phyloP scores from a whole-genome alignment of 2,329 filamentous ascomycete genomes.

The Tolypocladium album region DNA sequence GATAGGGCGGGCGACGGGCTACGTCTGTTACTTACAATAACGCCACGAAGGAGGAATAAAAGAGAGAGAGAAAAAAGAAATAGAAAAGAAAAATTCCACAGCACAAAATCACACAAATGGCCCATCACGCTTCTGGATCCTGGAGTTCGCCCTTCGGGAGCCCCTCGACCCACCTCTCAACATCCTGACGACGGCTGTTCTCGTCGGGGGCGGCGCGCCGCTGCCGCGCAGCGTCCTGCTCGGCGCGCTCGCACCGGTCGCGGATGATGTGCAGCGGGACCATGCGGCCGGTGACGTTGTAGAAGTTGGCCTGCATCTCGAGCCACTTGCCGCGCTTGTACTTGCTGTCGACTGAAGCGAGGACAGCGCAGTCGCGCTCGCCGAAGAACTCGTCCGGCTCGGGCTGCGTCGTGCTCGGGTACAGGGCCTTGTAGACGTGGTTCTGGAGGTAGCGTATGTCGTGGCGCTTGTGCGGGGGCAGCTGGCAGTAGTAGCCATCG shows the following conservation, averaged over 20 bases:
- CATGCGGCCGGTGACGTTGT: slow-evolving; percentile 30
- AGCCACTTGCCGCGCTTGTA: slow-evolving; percentile 24
- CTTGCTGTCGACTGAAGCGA: slow-evolving; percentile 23
- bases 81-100: not conserved
- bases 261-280: slow-evolving; percentile 26
- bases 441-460: slow-evolving; percentile 20
- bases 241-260: slow-evolving; percentile 19
- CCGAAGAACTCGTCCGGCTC: slow-evolving; percentile 14
- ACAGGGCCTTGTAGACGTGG: slow-evolving; percentile 18
- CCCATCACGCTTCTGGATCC: not conserved
- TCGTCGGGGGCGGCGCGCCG: not conserved
- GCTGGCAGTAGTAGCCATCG: slow-evolving; percentile 1
- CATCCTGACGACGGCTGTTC: slow-evolving; percentile 1
- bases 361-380: slow-evolving; percentile 20
- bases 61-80: not conserved
- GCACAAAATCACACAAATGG: no score
- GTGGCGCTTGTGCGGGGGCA: slow-evolving; percentile 7
- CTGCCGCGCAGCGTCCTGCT: slow-evolving; percentile 5
- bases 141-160: slow-evolving; percentile 4
- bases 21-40: not conserved
- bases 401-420: slow-evolving; percentile 13
- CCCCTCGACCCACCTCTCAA: slow-evolving; percentile 11
- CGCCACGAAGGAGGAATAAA: not conserved
- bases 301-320: slow-evolving; percentile 32
- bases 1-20: no score